Base-by-base conservation (phyloP, 1,139 yeast genomes). In the Eremothecium sinecaudum region DNA sequence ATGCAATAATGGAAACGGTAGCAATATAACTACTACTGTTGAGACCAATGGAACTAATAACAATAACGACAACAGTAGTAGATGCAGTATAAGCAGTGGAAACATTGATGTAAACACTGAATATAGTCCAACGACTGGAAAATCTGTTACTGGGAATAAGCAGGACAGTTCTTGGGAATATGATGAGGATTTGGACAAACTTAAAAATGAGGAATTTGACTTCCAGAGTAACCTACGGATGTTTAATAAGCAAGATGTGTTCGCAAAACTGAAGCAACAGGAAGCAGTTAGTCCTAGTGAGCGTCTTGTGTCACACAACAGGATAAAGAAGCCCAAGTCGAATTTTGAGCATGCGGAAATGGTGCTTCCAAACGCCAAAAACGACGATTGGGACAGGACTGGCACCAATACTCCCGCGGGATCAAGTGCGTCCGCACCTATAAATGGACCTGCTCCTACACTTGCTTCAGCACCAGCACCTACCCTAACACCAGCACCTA, bases 201-300 rank as follows among this genome's bases (percentile, higher is more conserved):
- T 72, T 44, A 46, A 62, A 18, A 59, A 71, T 24, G 74, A 68
- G 15, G 96, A 86, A 43, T 87, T 87, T 60, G 96, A 87, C 56
- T 87, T 87, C 58, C 83, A 75, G 39, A 79, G 86, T 8, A 83
- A 81, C 51, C 67, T 86, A 45, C 79, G 80, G 18, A 73, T 78
- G 67, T 87, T 87, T 52, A 93, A 87, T 58, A 87, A 87, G 56
- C 66, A 70, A 41, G 67, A 78, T 5, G 90, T 86, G 5, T 81
- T 87, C 56, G 81, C 79, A 37, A 84, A 82, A 50, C 71, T 86
- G 51, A 75, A 76, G 33, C 69, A 68, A 43, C 63, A 66, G 36
- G 95, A 84, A 51, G 67, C 65, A 11, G 66, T 75, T 16, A 73
- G 67, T 33, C 77, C 81, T 2, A 63, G 67, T 13, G 67, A 73